Conservation (phyloP, 805 yeast genomes). For the Kockiozyma suomiensis region DNA sequence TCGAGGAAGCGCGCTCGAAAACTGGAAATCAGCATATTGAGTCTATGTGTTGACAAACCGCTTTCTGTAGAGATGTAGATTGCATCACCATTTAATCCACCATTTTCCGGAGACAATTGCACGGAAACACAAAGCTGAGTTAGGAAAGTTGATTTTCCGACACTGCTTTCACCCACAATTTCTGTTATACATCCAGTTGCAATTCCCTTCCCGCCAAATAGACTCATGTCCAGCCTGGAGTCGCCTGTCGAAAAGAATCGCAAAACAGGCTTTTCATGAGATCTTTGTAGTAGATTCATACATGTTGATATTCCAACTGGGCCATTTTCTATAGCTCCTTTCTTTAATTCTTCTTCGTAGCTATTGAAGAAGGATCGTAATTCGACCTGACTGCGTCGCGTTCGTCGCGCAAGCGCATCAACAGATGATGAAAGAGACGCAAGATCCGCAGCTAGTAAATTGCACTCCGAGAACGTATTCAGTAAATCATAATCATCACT, state of each 20-base stretch:
- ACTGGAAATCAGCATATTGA: slow-evolving; percentile 52
- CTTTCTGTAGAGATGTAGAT: slow-evolving; percentile 83
- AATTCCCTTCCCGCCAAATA: slow-evolving; percentile 57
- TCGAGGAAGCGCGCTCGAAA: slow-evolving; percentile 30
- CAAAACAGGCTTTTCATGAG: not conserved
- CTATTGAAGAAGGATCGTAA: not conserved
- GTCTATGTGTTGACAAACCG: slow-evolving; percentile 64
- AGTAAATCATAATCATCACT: slow-evolving; percentile 1
- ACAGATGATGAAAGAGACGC: slow-evolving; percentile 9
- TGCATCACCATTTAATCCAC: slow-evolving; percentile 54
- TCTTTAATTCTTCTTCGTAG: not conserved
- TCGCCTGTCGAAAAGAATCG: slow-evolving; percentile 56
- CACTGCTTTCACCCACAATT: slow-evolving; percentile 70
- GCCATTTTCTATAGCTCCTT: not conserved
- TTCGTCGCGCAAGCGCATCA: slow-evolving; percentile 4
- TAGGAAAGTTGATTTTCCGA: slow-evolving; percentile 82
- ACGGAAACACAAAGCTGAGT: slow-evolving; percentile 65
- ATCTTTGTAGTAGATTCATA: not conserved
- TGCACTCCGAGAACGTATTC: slow-evolving; percentile 3
- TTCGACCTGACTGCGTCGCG: slow-evolving; percentile 5
- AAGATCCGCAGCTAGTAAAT: slow-evolving; percentile 3
- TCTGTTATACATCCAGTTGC: slow-evolving; percentile 64
- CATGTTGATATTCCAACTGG: slow-evolving; percentile 5
- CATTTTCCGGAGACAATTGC: slow-evolving; percentile 52
- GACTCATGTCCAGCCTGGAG: slow-evolving; percentile 49